Evolutionary conservation across 805 yeast genomes (phyloP).

Genomic region (Candida sonorensis): DNA sequence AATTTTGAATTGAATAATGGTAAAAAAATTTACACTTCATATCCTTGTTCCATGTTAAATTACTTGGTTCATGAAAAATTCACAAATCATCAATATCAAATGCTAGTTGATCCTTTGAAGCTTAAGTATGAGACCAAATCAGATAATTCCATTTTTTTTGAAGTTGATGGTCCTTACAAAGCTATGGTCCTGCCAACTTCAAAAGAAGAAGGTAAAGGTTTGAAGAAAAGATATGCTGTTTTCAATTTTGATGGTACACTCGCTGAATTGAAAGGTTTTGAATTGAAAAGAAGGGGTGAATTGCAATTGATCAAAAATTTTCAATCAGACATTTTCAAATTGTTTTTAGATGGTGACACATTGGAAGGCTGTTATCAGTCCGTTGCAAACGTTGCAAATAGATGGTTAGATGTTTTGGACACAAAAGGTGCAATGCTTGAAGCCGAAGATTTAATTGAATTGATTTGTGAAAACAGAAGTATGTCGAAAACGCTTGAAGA

Average conservation of each 20-base stretch:
- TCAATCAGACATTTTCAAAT: conserved; percentile 89
- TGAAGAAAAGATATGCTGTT: conserved; percentile 95
- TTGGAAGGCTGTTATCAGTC: conserved; percentile 77
- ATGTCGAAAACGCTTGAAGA: conserved; percentile 91
- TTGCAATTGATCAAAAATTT: conserved; percentile 87
- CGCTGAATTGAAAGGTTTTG: conserved; percentile 96
- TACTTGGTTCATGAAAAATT: conserved; percentile 85
- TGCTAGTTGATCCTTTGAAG: conserved; percentile 60
- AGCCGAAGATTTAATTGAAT: conserved; percentile 88
- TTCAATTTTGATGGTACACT: conserved; percentile 90
- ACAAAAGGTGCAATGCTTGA: conserved; percentile 81
- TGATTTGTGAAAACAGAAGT: conserved; percentile 92
- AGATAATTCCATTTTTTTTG: conserved; percentile 94
- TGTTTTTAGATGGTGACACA: conserved; percentile 79
- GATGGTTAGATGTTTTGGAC: conserved; percentile 93
- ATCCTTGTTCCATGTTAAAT: conserved; percentile 95
- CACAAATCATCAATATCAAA: conserved; percentile 93
- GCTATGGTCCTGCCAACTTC: conserved; percentile 98
- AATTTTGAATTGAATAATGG: conserved; percentile 69
- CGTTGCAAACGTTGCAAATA: conserved; percentile 88
- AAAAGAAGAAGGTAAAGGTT: conserved; percentile 93
- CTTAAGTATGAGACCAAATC: conserved; percentile 69
- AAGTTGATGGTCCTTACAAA: conserved; percentile 96
- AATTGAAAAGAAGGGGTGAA: conserved; percentile 94
- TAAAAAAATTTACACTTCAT: conserved; percentile 67